phyloP scores from a whole-genome alignment of 345 rosid genomes.

The Moricandia moricandioides region DNA sequence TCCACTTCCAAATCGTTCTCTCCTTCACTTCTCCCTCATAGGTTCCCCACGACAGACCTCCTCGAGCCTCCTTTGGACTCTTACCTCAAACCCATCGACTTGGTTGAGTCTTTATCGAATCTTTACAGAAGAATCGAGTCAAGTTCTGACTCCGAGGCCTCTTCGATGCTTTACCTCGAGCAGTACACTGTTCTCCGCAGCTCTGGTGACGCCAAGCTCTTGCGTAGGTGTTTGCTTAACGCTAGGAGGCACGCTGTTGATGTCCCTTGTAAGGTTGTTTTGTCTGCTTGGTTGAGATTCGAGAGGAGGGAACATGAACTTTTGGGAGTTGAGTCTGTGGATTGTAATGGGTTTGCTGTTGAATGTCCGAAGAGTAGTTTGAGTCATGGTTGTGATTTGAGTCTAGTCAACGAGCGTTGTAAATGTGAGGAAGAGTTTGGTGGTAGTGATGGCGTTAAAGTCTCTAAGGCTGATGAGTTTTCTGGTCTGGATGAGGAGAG shows the following conservation, averaged over 20 bases:
- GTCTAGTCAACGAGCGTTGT: slow-evolving; percentile 45
- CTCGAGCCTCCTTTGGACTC: slow-evolving; percentile 78
- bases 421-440: slow-evolving; percentile 32
- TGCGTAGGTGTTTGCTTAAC: slow-evolving; percentile 63
- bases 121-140: slow-evolving; percentile 57
- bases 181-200: slow-evolving; percentile 57
- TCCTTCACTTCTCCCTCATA: slow-evolving; percentile 54
- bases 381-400: slow-evolving; percentile 45
- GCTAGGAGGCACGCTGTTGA: slow-evolving; percentile 68
- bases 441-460: slow-evolving; percentile 3
- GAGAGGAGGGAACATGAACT: slow-evolving; percentile 81
- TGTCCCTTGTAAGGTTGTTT: slow-evolving; percentile 68
- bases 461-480: slow-evolving; percentile 32
- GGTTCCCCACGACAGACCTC: slow-evolving; percentile 62
- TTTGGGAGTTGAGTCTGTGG: slow-evolving; percentile 51
- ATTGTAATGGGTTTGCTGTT: slow-evolving; percentile 50
- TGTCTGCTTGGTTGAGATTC: slow-evolving; percentile 80
- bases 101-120: slow-evolving; percentile 62
- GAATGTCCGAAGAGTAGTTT: slow-evolving; percentile 65
- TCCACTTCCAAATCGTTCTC: slow-evolving; percentile 41
- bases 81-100: slow-evolving; percentile 58
- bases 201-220: slow-evolving; percentile 78
- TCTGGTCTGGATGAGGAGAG: slow-evolving; percentile 43
- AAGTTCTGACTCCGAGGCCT: slow-evolving; percentile 42
- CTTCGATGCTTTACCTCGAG: slow-evolving; percentile 50